Base-by-base conservation (phyloP, 768 basidiomycete genomes). In the Clitopilus hobsonii region DNA sequence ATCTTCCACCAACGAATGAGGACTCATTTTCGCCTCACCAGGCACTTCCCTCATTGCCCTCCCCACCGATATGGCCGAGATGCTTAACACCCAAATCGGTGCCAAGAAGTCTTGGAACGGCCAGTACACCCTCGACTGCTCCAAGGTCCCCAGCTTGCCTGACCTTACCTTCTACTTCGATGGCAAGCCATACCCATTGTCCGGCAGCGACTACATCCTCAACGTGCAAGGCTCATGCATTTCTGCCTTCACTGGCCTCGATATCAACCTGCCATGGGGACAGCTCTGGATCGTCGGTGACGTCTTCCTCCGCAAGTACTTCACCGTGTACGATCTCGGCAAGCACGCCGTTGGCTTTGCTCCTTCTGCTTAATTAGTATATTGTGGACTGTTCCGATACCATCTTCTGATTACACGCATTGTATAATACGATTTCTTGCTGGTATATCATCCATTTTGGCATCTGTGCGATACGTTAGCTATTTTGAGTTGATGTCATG, bases 41-140 rank as follows among this genome's bases (percentile, higher is more conserved):
- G 94, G 94, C 53, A 98, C 97, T 36, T 95, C 93, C 6, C 78
- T 98, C 57, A 98, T 98, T 63, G 96, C 89, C 49, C 77, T 96
- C 50, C 96, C 96, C 51, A 85, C 87, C 55, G 96, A 98, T 65
- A 81, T 98, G 53, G 95, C 97, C 52, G 97, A 99, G 78, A 92
- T 99, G 92, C 77, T 99, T 64, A 98, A 99, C 73, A 77, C 88
- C 27, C 86, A 89, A 69, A 97, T 99, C 52, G 97, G 97, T 56
- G 96, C 96, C 13, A 89, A 82, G 74, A 92, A 88, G 66, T 84
- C 87, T 1, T 98, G 95, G 95, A 97, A 90, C 66, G 97, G 96
- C 36, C 96, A 98, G 71, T 97, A 96, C 67, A 84, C 84, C 23
- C 77, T 99, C 58, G 91, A 94, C 60, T 98, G 97, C 69, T 73